A percentile compares a stretch with the other conserved stretches of the same genome.
phyloP scores from a whole-genome alignment of 106 monocot species.

The Acorus gramineus region DNA sequence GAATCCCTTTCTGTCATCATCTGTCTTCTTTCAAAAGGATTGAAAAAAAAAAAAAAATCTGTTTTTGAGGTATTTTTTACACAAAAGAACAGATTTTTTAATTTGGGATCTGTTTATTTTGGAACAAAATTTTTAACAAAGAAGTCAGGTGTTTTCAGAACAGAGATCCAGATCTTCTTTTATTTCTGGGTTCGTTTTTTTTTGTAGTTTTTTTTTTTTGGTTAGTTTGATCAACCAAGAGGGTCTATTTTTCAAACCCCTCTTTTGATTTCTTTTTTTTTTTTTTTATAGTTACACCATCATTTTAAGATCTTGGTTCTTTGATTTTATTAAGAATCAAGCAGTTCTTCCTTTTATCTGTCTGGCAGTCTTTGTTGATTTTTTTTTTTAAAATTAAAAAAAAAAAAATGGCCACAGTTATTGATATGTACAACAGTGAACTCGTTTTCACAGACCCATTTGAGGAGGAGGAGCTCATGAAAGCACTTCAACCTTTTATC shows the following conservation, averaged over 20 bases:
- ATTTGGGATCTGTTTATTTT: too few relatives aligned
- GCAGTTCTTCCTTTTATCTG: not conserved
- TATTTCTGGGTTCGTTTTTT: conserved; percentile 24
- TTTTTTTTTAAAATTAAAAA: not conserved
- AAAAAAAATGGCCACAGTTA: conserved; percentile 45
- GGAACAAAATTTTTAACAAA: too few relatives aligned
- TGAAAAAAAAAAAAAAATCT: too few relatives aligned
- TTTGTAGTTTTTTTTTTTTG: conserved; percentile 1
- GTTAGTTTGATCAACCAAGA: not conserved
- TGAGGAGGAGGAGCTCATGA: conserved; percentile 45
- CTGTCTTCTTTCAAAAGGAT: too few relatives aligned
- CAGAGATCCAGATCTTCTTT: conserved; percentile 34
- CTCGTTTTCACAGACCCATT: conserved; percentile 25
- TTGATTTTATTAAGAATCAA: conserved; percentile 25
- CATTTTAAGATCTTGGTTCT: conserved; percentile 4
- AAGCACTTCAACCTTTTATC: conserved; percentile 78
- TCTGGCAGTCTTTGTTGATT: conserved; percentile 3
- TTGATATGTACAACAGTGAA: conserved; percentile 44
- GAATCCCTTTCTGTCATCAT: too few relatives aligned
- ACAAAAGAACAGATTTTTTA: too few relatives aligned
- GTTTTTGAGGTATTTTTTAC: too few relatives aligned
- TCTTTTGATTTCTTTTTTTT: conserved; percentile 9
- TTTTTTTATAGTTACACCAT: conserved; percentile 9
- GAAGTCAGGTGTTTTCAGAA: conserved; percentile 9
- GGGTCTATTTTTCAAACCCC: conserved; percentile 39